phyloP scores from a whole-genome alignment of 2,329 filamentous ascomycete genomes.

The Knoxdaviesia proteae region DNA sequence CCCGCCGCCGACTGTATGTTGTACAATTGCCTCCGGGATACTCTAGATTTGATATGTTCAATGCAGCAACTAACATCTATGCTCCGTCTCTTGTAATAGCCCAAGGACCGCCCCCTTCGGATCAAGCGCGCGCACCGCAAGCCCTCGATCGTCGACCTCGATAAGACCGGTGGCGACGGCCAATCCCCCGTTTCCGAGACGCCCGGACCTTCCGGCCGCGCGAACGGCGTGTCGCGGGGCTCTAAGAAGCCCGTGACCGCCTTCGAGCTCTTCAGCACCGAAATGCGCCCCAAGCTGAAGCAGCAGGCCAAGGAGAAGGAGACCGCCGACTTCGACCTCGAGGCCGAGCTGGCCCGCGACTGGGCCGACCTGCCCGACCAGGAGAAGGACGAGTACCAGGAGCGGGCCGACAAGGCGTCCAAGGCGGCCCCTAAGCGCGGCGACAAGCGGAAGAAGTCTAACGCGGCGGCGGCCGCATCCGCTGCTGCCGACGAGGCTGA shows the following conservation, averaged over 20 bases:
- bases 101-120: slow-evolving; percentile 57
- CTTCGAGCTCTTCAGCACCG: slow-evolving; percentile 33
- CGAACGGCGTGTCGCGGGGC: slow-evolving; percentile 12
- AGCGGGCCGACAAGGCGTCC: slow-evolving; percentile 18
- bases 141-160: slow-evolving; percentile 25
- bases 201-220: slow-evolving; percentile 16
- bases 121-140: slow-evolving; percentile 54
- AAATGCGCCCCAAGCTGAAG: slow-evolving; percentile 22
- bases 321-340: slow-evolving; percentile 16
- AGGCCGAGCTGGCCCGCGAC: slow-evolving; percentile 31
- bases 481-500: slow-evolving; percentile 1
- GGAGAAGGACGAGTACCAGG: slow-evolving; percentile 27
- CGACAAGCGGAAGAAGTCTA: slow-evolving; percentile 2
- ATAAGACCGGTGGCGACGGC: slow-evolving; percentile 10
- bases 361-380: slow-evolving; percentile 32
- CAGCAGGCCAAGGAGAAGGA: slow-evolving; percentile 23
- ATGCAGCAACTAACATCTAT: not conserved
- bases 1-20: slow-evolving; percentile 54
- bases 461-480: slow-evolving; percentile 2
- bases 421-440: slow-evolving; percentile 12
- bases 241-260: slow-evolving; percentile 19
- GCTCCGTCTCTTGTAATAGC: slow-evolving; percentile 21
- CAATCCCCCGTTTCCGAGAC: slow-evolving; percentile 28
- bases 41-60: not conserved
- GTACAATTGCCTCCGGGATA: not conserved